Conservation (phyloP, 257 asterid genomes). For the Plantago ovata region DNA sequence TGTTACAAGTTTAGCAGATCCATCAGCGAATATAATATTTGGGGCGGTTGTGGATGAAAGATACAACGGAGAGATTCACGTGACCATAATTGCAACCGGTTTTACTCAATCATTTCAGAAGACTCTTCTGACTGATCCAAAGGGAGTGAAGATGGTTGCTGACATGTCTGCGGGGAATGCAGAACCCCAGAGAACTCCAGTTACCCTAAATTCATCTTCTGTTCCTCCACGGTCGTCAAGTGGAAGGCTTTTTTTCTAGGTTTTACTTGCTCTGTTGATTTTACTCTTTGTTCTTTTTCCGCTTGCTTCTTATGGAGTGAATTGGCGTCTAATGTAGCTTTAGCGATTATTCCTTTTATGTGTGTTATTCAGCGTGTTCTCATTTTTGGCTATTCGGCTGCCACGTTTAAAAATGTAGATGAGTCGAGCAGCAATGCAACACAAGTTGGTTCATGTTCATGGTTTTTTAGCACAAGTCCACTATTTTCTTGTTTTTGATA, state of each 20-base stretch:
- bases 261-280: constrained; percentile 1
- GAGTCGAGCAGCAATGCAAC: too few species aligned
- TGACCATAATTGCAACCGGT: constrained; percentile 95
- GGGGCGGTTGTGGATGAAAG: constrained; percentile 99
- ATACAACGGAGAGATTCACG: constrained; percentile 90
- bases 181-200: constrained; percentile 39
- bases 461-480: too few species aligned
- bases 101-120: constrained; percentile 86
- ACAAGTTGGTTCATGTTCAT: too few species aligned
- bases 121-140: constrained; percentile 72
- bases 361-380: background rate
- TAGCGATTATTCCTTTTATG: constrained; percentile 7
- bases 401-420: background rate
- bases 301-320: background rate
- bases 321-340: constrained; percentile 18
- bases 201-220: constrained; percentile 30
- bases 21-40: constrained; percentile 91
- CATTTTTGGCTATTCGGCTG: background rate
- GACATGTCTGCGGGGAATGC: constrained; percentile 31
- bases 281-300: background rate
- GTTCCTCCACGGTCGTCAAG: constrained; percentile 25
- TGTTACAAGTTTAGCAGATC: constrained; percentile 96
- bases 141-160: constrained; percentile 56
- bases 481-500: too few species aligned
- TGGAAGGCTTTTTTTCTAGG: constrained; percentile 47